Evolutionary conservation across 73 alveolate genomes (phyloP).

Genomic region (Urostyla sp.): DNA sequence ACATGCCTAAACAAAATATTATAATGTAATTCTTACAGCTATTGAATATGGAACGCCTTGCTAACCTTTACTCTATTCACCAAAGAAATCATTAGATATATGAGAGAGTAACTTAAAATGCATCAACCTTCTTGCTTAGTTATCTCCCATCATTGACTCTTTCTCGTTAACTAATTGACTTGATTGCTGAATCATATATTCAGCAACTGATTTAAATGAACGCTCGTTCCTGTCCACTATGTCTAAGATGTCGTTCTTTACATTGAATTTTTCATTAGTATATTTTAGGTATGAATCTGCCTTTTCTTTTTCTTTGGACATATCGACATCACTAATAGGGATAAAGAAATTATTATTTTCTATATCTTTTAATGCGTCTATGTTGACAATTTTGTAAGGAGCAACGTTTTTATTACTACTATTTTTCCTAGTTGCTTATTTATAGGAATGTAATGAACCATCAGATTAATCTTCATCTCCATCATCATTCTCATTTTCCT

Average conservation of each 20-base stretch:
- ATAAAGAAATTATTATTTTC: not conserved
- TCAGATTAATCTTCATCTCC: not conserved
- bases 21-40: too few species aligned
- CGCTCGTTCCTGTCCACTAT: constrained; percentile 62
- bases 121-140: constrained; percentile 2
- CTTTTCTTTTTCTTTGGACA: constrained; percentile 39
- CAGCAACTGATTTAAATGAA: constrained; percentile 56
- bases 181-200: constrained; percentile 37
- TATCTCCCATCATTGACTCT: constrained; percentile 1
- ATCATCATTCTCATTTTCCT: constrained; percentile 46
- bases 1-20: too few species aligned
- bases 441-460: not conserved
- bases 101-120: not conserved
- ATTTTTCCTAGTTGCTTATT: not conserved
- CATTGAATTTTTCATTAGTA: constrained; percentile 16
- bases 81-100: constrained; percentile 15
- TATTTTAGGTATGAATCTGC: constrained; percentile 45
- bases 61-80: constrained; percentile 7
- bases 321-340: constrained; percentile 24
- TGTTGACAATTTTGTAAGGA: not conserved
- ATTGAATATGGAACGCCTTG: constrained; percentile 45
- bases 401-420: not conserved
- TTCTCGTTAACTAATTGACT: not conserved
- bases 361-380: constrained; percentile 10
- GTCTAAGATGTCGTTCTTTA: constrained; percentile 57